Conservation (phyloP, 2,329 filamentous ascomycete species). For the Venturia effusa region DNA sequence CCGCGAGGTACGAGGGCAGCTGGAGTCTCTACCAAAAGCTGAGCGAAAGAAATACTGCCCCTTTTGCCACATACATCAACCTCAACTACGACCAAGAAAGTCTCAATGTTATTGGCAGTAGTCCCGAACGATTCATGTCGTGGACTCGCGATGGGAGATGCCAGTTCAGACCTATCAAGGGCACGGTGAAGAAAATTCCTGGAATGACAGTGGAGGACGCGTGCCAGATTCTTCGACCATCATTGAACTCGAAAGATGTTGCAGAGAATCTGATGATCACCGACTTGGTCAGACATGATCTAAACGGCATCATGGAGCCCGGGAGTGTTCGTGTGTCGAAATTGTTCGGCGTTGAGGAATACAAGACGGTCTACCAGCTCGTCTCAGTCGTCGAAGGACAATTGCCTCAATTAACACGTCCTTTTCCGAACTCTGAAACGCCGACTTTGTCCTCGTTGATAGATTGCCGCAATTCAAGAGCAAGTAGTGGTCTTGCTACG, state of each 20-base stretch:
- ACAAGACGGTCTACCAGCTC: constrained; percentile 84
- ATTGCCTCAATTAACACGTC: constrained; percentile 23
- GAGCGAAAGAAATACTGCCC: constrained; percentile 62
- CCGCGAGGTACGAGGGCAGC: constrained; percentile 20
- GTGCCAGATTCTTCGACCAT: constrained; percentile 59
- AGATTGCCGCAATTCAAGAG: background rate
- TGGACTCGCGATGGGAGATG: constrained; percentile 51
- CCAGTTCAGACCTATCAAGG: constrained; percentile 90
- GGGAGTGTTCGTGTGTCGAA: constrained; percentile 64
- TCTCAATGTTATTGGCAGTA: constrained; percentile 65
- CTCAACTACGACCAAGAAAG: constrained; percentile 28
- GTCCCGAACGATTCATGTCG: constrained; percentile 79
- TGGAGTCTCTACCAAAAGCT: constrained; percentile 67
- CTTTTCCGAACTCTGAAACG: background rate
- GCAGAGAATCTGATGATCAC: constrained; percentile 81
- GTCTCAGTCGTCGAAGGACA: constrained; percentile 74
- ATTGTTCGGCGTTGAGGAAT: constrained; percentile 80
- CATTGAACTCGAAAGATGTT: constrained; percentile 80
- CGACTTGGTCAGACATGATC: constrained; percentile 86
- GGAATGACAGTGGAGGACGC: constrained; percentile 62
- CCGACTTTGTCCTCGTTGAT: too few species aligned
- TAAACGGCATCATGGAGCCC: constrained; percentile 72
- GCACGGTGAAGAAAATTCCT: constrained; percentile 72
- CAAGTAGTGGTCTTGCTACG: background rate
- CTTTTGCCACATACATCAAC: constrained; percentile 62